phyloP scores from a whole-genome alignment of 2,329 filamentous ascomycete genomes.

The Grosmannia huntii region DNA sequence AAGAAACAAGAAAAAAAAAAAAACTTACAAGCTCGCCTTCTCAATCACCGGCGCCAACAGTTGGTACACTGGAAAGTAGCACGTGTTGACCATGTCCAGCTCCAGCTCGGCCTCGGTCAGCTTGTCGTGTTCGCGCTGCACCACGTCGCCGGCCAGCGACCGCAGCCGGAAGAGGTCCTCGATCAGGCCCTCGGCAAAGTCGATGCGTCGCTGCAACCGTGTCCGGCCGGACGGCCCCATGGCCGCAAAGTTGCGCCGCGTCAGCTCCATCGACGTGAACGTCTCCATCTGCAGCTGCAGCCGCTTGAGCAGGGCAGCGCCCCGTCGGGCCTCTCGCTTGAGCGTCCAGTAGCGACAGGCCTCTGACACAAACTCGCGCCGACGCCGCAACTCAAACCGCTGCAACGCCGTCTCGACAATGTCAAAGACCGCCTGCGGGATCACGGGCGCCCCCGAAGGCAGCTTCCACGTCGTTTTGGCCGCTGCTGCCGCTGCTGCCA shows the following conservation, averaged over 20 bases:
- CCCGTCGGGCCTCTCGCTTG: slow-evolving; percentile 83
- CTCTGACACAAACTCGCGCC: slow-evolving; percentile 86
- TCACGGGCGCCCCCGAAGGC: slow-evolving; percentile 86
- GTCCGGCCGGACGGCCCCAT: slow-evolving; percentile 80
- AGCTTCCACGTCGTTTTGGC: slow-evolving; percentile 74
- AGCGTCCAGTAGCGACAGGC: slow-evolving; percentile 96
- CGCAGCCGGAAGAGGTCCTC: slow-evolving; percentile 68
- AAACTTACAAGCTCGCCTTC: slow-evolving; percentile 65
- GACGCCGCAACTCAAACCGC: slow-evolving; percentile 67
- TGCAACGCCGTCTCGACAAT: slow-evolving; percentile 73
- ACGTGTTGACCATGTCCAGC: slow-evolving; percentile 67
- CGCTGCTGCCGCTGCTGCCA: slow-evolving; percentile 14
- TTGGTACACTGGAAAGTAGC: slow-evolving; percentile 81
- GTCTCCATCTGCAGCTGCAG: slow-evolving; percentile 91
- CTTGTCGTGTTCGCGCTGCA: slow-evolving; percentile 65
- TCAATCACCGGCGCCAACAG: slow-evolving; percentile 67
- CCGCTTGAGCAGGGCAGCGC: slow-evolving; percentile 82
- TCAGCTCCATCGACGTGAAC: slow-evolving; percentile 96
- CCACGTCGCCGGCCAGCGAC: slow-evolving; percentile 55
- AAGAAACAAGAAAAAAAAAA: no score
- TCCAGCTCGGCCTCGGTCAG: slow-evolving; percentile 65
- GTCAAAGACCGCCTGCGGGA: slow-evolving; percentile 78
- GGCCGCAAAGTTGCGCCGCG: slow-evolving; percentile 83
- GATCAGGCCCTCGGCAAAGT: slow-evolving; percentile 68
- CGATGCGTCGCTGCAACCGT: slow-evolving; percentile 67